Conservation (phyloP, 2,329 filamentous ascomycete genomes). For the Fusarium foetens region DNA sequence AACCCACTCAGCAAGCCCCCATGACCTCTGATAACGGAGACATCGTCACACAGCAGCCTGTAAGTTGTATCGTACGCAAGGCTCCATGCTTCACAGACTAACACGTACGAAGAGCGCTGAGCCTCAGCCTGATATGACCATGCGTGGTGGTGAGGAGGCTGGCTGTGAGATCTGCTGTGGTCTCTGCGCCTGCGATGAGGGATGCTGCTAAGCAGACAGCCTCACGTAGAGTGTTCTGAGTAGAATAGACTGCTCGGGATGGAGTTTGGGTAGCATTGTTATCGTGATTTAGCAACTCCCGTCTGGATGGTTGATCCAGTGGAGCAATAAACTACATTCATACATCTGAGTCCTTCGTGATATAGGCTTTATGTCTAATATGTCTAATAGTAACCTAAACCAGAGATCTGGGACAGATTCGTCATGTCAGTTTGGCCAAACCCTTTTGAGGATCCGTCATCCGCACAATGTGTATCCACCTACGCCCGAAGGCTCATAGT, state of each 20-base stretch:
- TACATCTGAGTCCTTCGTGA: neutral
- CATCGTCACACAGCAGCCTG: slow-evolving; percentile 56
- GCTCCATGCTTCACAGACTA: neutral
- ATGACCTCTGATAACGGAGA: slow-evolving; percentile 52
- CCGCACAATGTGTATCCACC: neutral
- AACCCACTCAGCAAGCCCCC: slow-evolving; percentile 56
- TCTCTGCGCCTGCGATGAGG: slow-evolving; percentile 57
- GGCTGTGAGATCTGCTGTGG: slow-evolving; percentile 59
- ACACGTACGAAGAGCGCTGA: slow-evolving; percentile 47
- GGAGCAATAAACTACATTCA: slow-evolving; percentile 5
- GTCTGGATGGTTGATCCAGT: neutral
- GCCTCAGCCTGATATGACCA: slow-evolving; percentile 56
- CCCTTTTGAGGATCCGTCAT: neutral
- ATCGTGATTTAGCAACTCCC: slow-evolving; percentile 18
- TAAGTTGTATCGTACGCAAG: slow-evolving; percentile 40
- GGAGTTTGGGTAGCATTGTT: slow-evolving; percentile 30
- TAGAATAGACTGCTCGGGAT: slow-evolving; percentile 1
- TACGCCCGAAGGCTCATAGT: neutral
- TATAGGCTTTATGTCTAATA: neutral
- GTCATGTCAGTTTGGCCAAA: neutral
- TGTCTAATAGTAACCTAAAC: neutral
- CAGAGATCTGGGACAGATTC: neutral
- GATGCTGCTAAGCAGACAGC: slow-evolving; percentile 50
- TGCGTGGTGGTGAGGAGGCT: slow-evolving; percentile 58
- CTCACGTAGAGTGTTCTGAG: neutral